Evolutionary conservation across 2,329 filamentous ascomycete genomes (phyloP).

Genomic region (Fusarium camptoceras): DNA sequence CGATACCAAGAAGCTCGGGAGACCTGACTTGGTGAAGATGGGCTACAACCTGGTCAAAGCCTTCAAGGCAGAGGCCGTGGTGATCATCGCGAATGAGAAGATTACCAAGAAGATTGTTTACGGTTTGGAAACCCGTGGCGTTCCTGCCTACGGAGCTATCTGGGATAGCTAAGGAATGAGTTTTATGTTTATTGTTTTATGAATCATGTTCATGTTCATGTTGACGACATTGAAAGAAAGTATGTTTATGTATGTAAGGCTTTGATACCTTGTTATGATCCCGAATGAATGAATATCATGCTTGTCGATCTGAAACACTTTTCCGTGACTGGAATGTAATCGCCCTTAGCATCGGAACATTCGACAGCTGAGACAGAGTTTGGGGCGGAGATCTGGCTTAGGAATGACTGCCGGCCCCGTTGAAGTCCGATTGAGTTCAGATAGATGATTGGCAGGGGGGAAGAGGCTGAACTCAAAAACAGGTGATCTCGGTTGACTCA

Average conservation of each 20-base stretch:
- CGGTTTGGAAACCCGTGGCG: conserved; percentile 72
- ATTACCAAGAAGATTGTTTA: conserved; percentile 77
- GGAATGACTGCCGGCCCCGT: not conserved
- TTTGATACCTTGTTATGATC: conserved; percentile 1
- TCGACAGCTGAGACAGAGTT: conserved; percentile 20
- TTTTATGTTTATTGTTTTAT: conserved; percentile 1
- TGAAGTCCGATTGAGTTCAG: conserved; percentile 19
- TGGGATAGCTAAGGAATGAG: conserved; percentile 65
- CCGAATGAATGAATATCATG: conserved; percentile 17
- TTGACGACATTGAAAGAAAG: not conserved
- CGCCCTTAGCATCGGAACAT: not conserved
- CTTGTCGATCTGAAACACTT: conserved; percentile 5
- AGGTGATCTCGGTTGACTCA: not conserved
- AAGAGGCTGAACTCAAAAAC: not conserved
- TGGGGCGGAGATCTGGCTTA: conserved; percentile 1
- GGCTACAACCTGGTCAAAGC: conserved; percentile 66
- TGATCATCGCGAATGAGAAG: conserved; percentile 77
- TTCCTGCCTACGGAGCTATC: conserved; percentile 78
- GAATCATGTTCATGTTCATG: not conserved
- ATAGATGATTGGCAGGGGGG: conserved; percentile 5
- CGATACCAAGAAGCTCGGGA: conserved; percentile 70
- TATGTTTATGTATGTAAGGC: not conserved
- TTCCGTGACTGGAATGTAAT: conserved; percentile 9
- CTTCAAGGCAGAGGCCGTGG: conserved; percentile 74
- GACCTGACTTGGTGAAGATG: conserved; percentile 67